Percentiles rank a stretch among this genome's conserved stretches.
Evolutionary conservation across 164 flowering plant genomes (phyloP).

Genomic region (Tetrastigma voinierianum): DNA sequence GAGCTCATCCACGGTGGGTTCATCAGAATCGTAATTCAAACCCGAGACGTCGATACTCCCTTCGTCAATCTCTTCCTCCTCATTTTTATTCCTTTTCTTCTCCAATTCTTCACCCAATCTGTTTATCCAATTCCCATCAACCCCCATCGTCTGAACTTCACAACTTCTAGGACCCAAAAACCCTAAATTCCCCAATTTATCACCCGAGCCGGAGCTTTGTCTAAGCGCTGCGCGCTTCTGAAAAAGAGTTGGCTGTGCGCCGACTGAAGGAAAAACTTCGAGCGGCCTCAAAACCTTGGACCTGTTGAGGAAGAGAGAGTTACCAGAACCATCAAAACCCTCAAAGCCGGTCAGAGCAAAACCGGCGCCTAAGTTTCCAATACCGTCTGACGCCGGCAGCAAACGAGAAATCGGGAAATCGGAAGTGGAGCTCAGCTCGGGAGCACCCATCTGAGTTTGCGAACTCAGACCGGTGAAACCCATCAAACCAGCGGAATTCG

Average conservation of each 20-base stretch:
- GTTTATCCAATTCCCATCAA: constrained; percentile 21
- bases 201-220: constrained; percentile 9
- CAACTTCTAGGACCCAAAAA: constrained; percentile 10
- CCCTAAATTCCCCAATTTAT: constrained; percentile 24
- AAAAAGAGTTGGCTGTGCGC: constrained; percentile 42
- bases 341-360: constrained; percentile 14
- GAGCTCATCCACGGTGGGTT: constrained; percentile 33
- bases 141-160: constrained; percentile 9
- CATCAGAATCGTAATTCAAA: constrained; percentile 83
- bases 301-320: constrained; percentile 20
- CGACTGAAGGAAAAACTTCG: constrained; percentile 26
- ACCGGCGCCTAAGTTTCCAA: background rate
- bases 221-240: constrained; percentile 43
- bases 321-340: constrained; percentile 21
- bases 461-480: constrained; percentile 16
- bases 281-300: constrained; percentile 33
- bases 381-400: background rate
- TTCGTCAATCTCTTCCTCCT: constrained; percentile 49
- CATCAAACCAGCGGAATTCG: constrained; percentile 14
- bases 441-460: constrained; percentile 11
- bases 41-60: constrained; percentile 60
- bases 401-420: constrained; percentile 2
- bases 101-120: constrained; percentile 25
- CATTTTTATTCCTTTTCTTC: constrained; percentile 34
- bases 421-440: constrained; percentile 17